A percentile compares a stretch with the other conserved stretches of the same genome.
These are phyloP conservation scores for Micromonas pusilla DNA, from an alignment of 139 green algal genomes.

Conservation along the genomic window DNA sequence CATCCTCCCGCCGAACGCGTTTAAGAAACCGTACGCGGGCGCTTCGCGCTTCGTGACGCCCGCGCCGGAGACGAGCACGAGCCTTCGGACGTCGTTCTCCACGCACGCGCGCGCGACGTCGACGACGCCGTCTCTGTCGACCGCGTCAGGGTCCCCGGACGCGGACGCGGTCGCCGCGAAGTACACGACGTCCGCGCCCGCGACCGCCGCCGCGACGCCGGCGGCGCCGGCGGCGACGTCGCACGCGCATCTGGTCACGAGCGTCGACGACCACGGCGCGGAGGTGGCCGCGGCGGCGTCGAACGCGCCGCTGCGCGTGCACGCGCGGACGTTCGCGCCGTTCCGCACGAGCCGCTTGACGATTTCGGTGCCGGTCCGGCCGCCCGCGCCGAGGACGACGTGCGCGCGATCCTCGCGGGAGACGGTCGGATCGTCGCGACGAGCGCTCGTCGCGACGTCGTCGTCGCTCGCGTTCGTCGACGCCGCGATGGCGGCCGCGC, in stretches of 20 bases:
- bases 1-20: neutral
- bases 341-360: neutral
- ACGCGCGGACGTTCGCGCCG: neutral
- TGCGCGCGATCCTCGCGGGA: too few relatives aligned
- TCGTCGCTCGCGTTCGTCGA: too few relatives aligned
- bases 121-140: neutral
- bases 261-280: neutral
- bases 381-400: neutral
- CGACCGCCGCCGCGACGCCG: neutral
- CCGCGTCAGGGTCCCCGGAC: neutral
- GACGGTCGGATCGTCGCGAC: too few relatives aligned
- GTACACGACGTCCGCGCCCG: neutral
- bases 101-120: conserved; percentile 13
- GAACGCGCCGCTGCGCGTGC: neutral
- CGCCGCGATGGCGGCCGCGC: too few relatives aligned
- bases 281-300: neutral
- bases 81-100: neutral
- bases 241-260: neutral
- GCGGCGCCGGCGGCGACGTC: too few relatives aligned
- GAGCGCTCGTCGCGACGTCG: too few relatives aligned
- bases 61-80: neutral
- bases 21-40: neutral
- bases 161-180: neutral
- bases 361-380: neutral
- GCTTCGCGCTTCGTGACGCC: neutral